A percentile compares a stretch with the other conserved stretches of the same genome.
phyloP scores from a whole-genome alignment of 305 asterid genomes.

The Caryopteris hybrid region DNA sequence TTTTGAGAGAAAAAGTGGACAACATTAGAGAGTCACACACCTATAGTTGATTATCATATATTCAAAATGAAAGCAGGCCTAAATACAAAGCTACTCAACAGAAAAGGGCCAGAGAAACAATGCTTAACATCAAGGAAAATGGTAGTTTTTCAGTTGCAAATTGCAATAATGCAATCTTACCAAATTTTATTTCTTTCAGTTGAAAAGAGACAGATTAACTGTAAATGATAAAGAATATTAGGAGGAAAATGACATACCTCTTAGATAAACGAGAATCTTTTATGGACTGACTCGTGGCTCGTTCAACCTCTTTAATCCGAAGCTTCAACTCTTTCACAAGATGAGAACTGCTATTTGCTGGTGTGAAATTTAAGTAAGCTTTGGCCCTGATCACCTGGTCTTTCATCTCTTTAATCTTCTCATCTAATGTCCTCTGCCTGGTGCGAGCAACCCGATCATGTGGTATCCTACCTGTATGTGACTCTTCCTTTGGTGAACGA shows the following conservation, averaged over 20 bases:
- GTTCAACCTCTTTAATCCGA: slow-evolving; percentile 76
- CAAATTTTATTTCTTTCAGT: not conserved
- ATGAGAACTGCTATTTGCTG: slow-evolving; percentile 66
- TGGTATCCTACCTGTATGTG: slow-evolving; percentile 24
- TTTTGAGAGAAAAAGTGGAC: not conserved
- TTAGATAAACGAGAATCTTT: slow-evolving; percentile 62
- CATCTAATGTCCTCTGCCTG: slow-evolving; percentile 40
- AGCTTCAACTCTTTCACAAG: slow-evolving; percentile 74
- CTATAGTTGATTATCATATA: not conserved
- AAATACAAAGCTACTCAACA: slow-evolving; percentile 5
- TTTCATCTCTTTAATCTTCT: slow-evolving; percentile 73
- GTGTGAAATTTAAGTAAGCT: slow-evolving; percentile 56
- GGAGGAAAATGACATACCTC: slow-evolving; percentile 37
- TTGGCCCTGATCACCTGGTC: slow-evolving; percentile 83
- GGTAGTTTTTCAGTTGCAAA: not conserved
- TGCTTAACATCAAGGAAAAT: not conserved
- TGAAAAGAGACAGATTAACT: not conserved
- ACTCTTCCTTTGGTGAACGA: slow-evolving; percentile 44
- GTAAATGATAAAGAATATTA: not conserved
- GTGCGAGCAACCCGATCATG: slow-evolving; percentile 28
- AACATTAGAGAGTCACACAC: not conserved
- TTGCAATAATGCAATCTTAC: slow-evolving; percentile 3
- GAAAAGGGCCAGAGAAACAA: slow-evolving; percentile 1
- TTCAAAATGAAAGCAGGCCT: not conserved
- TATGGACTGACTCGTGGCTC: slow-evolving; percentile 46